phyloP scores from a whole-genome alignment of 257 asterid genomes.

The Ballota nigra region DNA sequence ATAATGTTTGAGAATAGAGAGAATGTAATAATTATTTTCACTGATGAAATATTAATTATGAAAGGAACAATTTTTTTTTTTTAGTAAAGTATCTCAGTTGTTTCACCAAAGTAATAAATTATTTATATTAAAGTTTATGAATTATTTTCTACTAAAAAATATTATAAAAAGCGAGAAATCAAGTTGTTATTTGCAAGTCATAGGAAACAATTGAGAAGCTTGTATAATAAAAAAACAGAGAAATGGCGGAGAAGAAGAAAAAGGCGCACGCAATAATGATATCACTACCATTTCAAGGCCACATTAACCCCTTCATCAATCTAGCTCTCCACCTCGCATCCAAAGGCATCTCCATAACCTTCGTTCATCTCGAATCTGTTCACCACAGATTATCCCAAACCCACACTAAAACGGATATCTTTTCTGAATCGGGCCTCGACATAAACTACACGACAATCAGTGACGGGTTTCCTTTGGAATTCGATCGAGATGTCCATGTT shows the following conservation, averaged over 20 bases:
- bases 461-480: constrained; percentile 44
- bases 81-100: too few relatives aligned
- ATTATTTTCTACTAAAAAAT: too few relatives aligned
- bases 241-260: background rate
- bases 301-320: constrained; percentile 52
- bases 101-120: too few relatives aligned
- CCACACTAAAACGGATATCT: constrained; percentile 19
- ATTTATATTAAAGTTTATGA: too few relatives aligned
- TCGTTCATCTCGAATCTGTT: constrained; percentile 47
- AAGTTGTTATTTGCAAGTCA: too few relatives aligned
- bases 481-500: constrained; percentile 27
- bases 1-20: too few relatives aligned
- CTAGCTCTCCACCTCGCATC: constrained; percentile 69
- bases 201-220: too few relatives aligned
- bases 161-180: too few relatives aligned
- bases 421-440: constrained; percentile 45
- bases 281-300: constrained; percentile 66
- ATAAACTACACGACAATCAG: constrained; percentile 41
- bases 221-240: too few relatives aligned
- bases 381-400: constrained; percentile 44
- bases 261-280: constrained; percentile 57
- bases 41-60: too few relatives aligned
- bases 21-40: too few relatives aligned
- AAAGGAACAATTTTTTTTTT: too few relatives aligned
- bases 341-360: constrained; percentile 50